Base-by-base conservation (phyloP, 2,329 filamentous ascomycete genomes). In the Sporothrix euskadiensis region DNA sequence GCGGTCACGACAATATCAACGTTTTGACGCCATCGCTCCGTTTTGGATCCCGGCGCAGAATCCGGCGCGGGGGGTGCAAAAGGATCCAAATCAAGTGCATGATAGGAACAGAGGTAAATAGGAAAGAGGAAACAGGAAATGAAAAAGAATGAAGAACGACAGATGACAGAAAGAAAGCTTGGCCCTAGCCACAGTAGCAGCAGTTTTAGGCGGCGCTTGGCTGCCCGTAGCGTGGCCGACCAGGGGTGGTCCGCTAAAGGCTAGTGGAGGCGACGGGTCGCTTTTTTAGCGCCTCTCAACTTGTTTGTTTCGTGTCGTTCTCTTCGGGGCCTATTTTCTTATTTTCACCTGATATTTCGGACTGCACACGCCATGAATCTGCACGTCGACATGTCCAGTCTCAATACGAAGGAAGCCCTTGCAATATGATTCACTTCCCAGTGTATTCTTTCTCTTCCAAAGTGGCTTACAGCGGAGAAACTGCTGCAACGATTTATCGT, bases 21-120 rank as follows among this genome's bases (percentile, higher is more conserved):
- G 59, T 63, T 63, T 63, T 63, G 59, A 63, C 59, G 59, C 59
- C 59, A 63, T 63, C 59, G 26, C 59, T 22, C 59, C 59, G 59
- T 44, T 44, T 44, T 26, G 59, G 12, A 63, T 63, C 59, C 35
- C 12, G 59, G 30, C 14, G 56, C 30, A 12, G 30, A 5, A 10
- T 16, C 26, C 26, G 26, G 26, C 6, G 5, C 12, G 56, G 56
- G 52, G 14, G 52, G 19, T 10, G 2, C n/a, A 56, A 26, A 14
- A 30, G 3, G 3, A 12, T 12, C 52, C 52, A 30, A 30, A 56
- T 56, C 52, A 26, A 56, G 52, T 56, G 22, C 30, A 56, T 56
- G 52, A 56, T 10, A 30, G 44, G 14, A 49, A 47, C n/a, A n/a
- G n/a, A n/a, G n/a, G n/a, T n/a, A n/a, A 26, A 26, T 26, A 26